Conservation (phyloP, 73 alveolate genomes). For the Symbiodinium natans region DNA sequence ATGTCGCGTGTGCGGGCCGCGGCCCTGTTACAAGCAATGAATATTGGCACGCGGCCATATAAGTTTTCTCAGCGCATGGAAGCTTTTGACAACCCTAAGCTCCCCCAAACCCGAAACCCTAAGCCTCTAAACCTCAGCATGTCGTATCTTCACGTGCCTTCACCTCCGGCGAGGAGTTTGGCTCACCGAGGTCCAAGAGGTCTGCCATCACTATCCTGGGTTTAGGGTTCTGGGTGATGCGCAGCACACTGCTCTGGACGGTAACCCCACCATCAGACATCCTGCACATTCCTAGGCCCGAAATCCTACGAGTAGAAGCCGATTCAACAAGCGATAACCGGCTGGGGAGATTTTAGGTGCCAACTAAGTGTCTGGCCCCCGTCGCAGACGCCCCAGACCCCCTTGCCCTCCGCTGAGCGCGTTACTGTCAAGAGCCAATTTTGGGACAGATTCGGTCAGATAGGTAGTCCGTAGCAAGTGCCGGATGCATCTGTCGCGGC, state of each 20-base stretch:
- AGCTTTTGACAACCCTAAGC: neutral
- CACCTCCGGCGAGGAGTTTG: neutral
- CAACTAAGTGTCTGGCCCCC: neutral
- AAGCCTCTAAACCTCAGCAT: too few relatives aligned
- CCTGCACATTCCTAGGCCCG: too few relatives aligned
- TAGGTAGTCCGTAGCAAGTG: neutral
- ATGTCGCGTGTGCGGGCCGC: too few relatives aligned
- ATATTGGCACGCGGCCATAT: too few relatives aligned
- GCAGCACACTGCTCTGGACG: neutral
- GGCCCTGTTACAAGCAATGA: too few relatives aligned
- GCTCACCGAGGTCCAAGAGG: neutral
- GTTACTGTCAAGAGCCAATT: neutral
- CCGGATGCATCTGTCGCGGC: neutral
- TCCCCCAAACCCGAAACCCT: too few relatives aligned
- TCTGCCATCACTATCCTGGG: neutral
- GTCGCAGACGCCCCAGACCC: neutral
- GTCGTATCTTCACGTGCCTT: neutral
- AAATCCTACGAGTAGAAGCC: too few relatives aligned
- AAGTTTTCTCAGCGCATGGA: too few relatives aligned
- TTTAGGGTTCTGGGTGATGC: too few relatives aligned
- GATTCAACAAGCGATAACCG: too few relatives aligned
- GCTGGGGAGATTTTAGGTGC: too few relatives aligned
- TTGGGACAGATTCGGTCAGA: neutral
- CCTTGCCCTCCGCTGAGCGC: too few relatives aligned
- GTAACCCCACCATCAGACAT: neutral